Percentiles rank a stretch among this genome's conserved stretches.
phyloP scores from a whole-genome alignment of 768 basidiomycete genomes.

The Russula olivacea region DNA sequence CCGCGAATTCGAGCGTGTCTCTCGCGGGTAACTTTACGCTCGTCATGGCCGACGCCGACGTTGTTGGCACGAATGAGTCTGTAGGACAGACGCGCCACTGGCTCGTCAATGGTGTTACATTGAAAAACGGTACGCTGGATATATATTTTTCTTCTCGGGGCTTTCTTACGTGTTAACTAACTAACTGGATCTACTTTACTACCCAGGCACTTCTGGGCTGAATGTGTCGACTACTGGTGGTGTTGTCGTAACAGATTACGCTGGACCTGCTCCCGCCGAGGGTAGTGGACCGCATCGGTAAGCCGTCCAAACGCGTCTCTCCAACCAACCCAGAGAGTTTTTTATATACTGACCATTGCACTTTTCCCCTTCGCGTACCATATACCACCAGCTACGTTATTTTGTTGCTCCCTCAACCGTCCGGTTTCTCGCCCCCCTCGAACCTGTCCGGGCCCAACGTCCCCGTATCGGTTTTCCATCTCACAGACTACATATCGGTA shows the following conservation, averaged over 20 bases:
- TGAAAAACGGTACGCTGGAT: constrained; percentile 36
- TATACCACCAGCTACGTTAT: constrained; percentile 52
- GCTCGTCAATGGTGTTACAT: constrained; percentile 62
- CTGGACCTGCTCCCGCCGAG: constrained; percentile 61
- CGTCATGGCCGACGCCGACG: constrained; percentile 69
- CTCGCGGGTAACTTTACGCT: constrained; percentile 56
- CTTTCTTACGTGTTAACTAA: neutral
- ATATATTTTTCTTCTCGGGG: neutral
- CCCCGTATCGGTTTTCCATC: constrained; percentile 50
- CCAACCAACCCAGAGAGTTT: neutral
- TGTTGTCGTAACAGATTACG: constrained; percentile 55
- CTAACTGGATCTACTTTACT: neutral
- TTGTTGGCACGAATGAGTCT: constrained; percentile 54
- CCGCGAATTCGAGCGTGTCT: constrained; percentile 42
- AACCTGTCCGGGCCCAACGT: constrained; percentile 46
- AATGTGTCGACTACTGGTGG: constrained; percentile 42
- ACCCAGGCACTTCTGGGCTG: neutral
- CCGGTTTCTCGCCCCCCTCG: constrained; percentile 53
- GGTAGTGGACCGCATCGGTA: constrained; percentile 74
- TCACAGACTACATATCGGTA: constrained; percentile 53
- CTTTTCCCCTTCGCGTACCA: neutral
- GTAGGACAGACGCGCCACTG: constrained; percentile 70
- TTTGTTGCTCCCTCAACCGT: constrained; percentile 58
- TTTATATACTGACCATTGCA: neutral
- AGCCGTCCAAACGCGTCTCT: neutral